Conservation (phyloP, 2,329 filamentous ascomycete species). For the Cylindrodendrum hubeiense region DNA sequence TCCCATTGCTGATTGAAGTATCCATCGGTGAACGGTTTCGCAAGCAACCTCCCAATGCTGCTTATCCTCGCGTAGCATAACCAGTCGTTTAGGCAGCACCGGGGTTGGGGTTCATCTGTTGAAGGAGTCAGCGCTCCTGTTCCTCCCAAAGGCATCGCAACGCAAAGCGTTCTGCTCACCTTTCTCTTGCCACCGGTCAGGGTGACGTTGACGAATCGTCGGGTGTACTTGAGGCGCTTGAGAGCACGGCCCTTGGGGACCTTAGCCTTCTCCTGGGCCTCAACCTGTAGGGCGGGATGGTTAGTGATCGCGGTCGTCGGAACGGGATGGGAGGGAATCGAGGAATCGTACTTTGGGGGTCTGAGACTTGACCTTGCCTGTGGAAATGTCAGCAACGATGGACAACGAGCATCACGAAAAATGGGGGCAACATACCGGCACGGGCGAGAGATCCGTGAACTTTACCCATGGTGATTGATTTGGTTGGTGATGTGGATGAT, state of each 20-base stretch:
- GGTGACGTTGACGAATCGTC: conserved; percentile 98
- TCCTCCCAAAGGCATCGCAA: neutral
- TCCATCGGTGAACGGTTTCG: conserved; percentile 49
- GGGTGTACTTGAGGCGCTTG: conserved; percentile 96
- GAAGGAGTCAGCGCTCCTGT: conserved; percentile 40
- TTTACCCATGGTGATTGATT: conserved; percentile 81
- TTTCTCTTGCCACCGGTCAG: conserved; percentile 99
- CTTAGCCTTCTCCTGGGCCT: conserved; percentile 96
- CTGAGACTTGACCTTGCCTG: conserved; percentile 98
- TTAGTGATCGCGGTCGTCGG: conserved; percentile 48
- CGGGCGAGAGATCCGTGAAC: conserved; percentile 94
- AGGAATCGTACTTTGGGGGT: conserved; percentile 82
- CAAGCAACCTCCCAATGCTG: conserved; percentile 47
- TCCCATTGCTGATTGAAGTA: conserved; percentile 49
- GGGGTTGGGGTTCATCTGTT: conserved; percentile 89
- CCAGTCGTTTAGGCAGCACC: conserved; percentile 66
- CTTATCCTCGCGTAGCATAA: conserved; percentile 38
- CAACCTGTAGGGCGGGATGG: conserved; percentile 69
- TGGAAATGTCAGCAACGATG: conserved; percentile 67
- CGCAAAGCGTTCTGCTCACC: conserved; percentile 64
- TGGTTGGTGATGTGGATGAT: conserved; percentile 53
- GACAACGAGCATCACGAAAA: conserved; percentile 20
- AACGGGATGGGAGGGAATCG: conserved; percentile 32
- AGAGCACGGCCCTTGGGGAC: conserved; percentile 95
- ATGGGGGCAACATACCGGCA: conserved; percentile 66